Base-by-base conservation (phyloP, 2,329 filamentous ascomycete species). In the Nemania abortiva region DNA sequence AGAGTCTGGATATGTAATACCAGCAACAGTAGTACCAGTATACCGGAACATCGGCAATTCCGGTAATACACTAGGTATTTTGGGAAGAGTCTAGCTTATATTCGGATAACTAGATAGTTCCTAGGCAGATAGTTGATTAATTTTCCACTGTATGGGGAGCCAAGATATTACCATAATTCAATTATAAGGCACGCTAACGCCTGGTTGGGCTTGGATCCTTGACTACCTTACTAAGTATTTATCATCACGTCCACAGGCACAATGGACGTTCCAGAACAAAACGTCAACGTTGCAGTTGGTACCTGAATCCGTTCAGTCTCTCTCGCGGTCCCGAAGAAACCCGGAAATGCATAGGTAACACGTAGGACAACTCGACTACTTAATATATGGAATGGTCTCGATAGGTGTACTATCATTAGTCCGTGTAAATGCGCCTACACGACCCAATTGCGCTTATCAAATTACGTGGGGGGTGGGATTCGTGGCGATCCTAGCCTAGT, bases 401-500 rank as follows among this genome's bases (percentile, higher is more conserved):
- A 57, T 65, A 37, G 66, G 50, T 34, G 39, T 57, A 24, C 57
- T 53, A 34, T 45, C 31, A 22, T 66, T 68, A 65, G 52, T 29
- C 53, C 4, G 45, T 56, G 56, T 11, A 49, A 53, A n/a, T 27
- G 39, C 57, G 22, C 18, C 54, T 55, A 57, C 53, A 49, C 53
- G 49, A 37, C 18, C 47, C 53, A 66, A 58, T 60, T 62, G 66
- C 57, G 34, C 47, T 31, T 66, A 63, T 59, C 67, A 66, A 69
- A 66, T 63, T 59, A 45, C 54, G 49, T 69, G 39, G 57, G 53
- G 65, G 24, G 57, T 65, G 50, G 56, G 56, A 58, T 62, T 54
- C 42, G 39, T 22, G 63, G 59, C 58, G 63, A 66, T 66, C 63
- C 58, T 66, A 66, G 54, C 63, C 67, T 66, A 66, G 63, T 55